These are phyloP conservation scores for Exophiala dermatitidis DNA, from an alignment of 2,329 filamentous ascomycete species.

Conservation along the genomic window DNA sequence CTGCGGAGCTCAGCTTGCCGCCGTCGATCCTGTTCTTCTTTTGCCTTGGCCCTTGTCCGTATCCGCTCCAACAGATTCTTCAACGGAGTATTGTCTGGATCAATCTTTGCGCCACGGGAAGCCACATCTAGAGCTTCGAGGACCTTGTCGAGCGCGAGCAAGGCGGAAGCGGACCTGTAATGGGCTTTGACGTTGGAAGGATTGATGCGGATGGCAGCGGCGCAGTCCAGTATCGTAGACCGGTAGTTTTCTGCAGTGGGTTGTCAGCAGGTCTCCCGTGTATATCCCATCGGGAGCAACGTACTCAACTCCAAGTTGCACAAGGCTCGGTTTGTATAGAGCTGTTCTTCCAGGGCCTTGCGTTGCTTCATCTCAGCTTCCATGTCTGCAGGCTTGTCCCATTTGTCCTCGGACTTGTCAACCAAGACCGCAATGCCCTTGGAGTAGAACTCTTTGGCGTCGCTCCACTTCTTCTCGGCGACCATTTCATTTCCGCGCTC, in stretches of 20 bases:
- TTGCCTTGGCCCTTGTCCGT: conserved; percentile 47
- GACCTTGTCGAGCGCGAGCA: conserved; percentile 71
- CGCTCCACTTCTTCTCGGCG: conserved; percentile 61
- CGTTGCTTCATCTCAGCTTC: conserved; percentile 57
- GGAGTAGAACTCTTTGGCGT: conserved; percentile 85
- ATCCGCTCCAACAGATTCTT: conserved; percentile 57
- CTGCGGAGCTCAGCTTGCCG: conserved; percentile 47
- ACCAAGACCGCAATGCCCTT: conserved; percentile 72
- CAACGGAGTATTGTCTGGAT: conserved; percentile 62
- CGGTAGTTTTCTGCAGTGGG: conserved; percentile 65
- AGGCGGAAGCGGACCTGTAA: conserved; percentile 73
- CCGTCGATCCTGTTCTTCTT: conserved; percentile 50
- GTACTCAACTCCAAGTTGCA: conserved; percentile 77
- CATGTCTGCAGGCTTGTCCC: conserved; percentile 46
- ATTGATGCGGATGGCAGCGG: conserved; percentile 69
- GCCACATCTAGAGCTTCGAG: conserved; percentile 75
- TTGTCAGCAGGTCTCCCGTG: conserved; percentile 21
- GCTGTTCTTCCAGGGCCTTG: conserved; percentile 61
- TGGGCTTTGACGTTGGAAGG: conserved; percentile 78
- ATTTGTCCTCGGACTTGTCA: conserved; percentile 39
- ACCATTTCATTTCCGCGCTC: conserved; percentile 90
- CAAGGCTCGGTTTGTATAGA: conserved; percentile 79
- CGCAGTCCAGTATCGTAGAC: conserved; percentile 77
- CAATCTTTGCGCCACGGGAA: conserved; percentile 63
- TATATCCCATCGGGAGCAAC: conserved; percentile 22